These are phyloP conservation scores for Eucalyptus virginea DNA, from an alignment of 345 rosid genomes.

Conservation along the genomic window DNA sequence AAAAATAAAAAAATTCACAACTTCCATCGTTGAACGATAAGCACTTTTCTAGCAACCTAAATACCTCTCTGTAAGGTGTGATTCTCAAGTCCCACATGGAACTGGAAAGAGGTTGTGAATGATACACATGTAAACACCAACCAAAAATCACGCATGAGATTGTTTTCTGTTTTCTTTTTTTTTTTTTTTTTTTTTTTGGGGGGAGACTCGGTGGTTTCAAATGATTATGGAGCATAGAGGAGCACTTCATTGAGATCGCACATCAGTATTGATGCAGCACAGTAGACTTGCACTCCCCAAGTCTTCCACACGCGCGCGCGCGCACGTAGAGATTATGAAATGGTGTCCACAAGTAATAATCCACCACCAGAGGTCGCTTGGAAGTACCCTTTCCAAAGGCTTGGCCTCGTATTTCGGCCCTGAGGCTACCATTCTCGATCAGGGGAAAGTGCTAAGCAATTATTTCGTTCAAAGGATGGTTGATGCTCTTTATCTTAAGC, in stretches of 20 bases:
- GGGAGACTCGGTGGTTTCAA: background rate
- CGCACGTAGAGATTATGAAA: background rate
- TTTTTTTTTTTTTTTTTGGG: background rate
- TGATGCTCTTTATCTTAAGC: background rate
- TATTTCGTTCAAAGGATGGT: background rate
- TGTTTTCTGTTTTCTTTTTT: background rate
- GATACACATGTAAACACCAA: background rate
- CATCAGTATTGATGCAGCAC: background rate
- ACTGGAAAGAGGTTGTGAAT: background rate
- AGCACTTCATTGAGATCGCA: background rate
- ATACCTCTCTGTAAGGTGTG: background rate
- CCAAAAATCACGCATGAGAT: background rate
- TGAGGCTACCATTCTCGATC: background rate
- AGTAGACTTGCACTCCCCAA: background rate
- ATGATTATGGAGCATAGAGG: background rate
- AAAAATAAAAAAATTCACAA: background rate
- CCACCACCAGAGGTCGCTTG: background rate
- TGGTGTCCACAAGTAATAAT: background rate
- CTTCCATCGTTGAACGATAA: background rate
- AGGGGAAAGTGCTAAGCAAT: background rate
- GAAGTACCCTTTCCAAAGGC: background rate
- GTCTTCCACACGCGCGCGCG: background rate
- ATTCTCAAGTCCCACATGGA: background rate
- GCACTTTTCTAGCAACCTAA: background rate
- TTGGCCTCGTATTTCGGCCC: background rate